phyloP scores from a whole-genome alignment of 73 alveolate species.

The Diophrys sp. region DNA sequence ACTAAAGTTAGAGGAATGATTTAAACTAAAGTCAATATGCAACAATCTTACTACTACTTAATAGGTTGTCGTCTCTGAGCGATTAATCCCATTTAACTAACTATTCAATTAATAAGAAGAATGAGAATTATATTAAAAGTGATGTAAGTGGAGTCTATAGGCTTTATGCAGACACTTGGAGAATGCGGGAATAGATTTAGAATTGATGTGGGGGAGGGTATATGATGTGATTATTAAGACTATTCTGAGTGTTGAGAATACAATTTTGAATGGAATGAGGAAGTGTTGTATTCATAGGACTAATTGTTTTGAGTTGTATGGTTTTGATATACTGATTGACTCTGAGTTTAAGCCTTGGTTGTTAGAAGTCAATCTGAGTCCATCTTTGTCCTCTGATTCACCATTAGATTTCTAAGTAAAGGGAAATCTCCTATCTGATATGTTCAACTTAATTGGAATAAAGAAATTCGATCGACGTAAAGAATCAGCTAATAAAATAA shows the following conservation, averaged over 20 bases:
- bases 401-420: conserved; percentile 85
- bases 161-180: no score
- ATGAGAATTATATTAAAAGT: no score
- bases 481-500: conserved; percentile 16
- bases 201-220: conserved; percentile 77
- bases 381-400: conserved; percentile 80
- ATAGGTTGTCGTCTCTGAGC: no score
- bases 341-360: no score
- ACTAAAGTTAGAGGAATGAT: no score
- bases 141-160: no score
- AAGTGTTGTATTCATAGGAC: conserved; percentile 46
- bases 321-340: conserved; percentile 81
- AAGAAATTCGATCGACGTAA: conserved; percentile 29
- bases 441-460: conserved; percentile 79
- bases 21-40: no score
- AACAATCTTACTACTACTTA: no score
- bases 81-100: no score
- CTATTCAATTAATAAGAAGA: no score
- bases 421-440: conserved; percentile 70
- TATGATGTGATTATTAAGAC: no score
- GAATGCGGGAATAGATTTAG: no score
- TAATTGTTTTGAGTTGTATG: conserved; percentile 84
- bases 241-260: conserved; percentile 66
- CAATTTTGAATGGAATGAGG: conserved; percentile 44
- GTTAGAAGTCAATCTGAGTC: conserved; percentile 89